Percentiles rank a stretch among this genome's conserved stretches.
These are phyloP conservation scores for Mucuna pruriens DNA, from an alignment of 306 rosid genomes.

Conservation along the genomic window DNA sequence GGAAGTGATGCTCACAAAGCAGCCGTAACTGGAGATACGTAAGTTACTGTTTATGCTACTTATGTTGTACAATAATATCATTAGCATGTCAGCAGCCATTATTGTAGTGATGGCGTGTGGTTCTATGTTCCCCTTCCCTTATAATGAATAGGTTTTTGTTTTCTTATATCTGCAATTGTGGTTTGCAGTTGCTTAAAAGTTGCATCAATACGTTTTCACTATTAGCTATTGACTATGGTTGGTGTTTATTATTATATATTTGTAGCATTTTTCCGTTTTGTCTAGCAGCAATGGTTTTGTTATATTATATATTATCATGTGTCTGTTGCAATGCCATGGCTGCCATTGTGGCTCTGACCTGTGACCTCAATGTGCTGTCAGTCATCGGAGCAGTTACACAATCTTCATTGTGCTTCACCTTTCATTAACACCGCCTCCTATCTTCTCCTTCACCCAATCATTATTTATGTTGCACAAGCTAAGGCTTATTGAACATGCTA, in stretches of 20 bases:
- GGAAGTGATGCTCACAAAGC: constrained; percentile 99
- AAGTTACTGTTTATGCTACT: constrained; percentile 44
- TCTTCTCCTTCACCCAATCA: neutral
- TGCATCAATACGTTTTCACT: neutral
- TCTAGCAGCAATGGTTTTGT: neutral
- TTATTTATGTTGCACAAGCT: neutral
- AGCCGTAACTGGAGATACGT: constrained; percentile 97
- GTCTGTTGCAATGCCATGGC: constrained; percentile 9
- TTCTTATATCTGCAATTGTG: constrained; percentile 1
- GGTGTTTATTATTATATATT: neutral
- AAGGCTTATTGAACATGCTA: neutral
- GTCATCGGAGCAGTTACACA: neutral
- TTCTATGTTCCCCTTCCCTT: neutral
- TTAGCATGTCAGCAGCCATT: constrained; percentile 8
- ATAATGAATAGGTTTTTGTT: neutral
- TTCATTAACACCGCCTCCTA: neutral
- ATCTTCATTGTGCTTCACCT: constrained; percentile 18
- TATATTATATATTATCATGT: neutral
- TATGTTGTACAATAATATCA: constrained; percentile 1
- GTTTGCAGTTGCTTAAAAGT: neutral
- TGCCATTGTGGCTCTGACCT: neutral
- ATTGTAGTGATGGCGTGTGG: neutral
- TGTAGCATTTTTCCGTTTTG: neutral
- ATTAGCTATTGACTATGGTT: neutral
- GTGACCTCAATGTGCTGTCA: constrained; percentile 12